These are phyloP conservation scores for Calonectria montana DNA, from an alignment of 2,329 filamentous ascomycete genomes.

Conservation along the genomic window DNA sequence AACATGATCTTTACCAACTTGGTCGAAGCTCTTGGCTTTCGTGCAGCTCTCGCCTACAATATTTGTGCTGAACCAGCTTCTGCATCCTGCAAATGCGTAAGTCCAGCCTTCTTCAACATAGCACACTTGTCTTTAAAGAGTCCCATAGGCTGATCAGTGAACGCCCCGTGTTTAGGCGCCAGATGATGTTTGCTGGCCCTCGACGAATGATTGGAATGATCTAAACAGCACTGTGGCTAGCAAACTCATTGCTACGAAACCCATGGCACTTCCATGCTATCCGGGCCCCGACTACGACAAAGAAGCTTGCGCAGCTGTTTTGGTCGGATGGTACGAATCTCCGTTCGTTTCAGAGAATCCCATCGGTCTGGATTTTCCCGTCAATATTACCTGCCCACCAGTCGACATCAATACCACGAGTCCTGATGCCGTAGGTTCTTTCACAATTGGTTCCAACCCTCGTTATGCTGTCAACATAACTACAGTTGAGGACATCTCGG, in stretches of 20 bases:
- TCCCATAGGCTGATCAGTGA: not conserved
- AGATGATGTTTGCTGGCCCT: not conserved
- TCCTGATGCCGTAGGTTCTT: slow-evolving; percentile 19
- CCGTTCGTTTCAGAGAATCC: not conserved
- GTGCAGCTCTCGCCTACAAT: not conserved
- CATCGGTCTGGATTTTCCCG: not conserved
- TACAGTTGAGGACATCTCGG: not conserved
- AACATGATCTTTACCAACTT: not conserved
- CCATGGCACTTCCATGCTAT: not conserved
- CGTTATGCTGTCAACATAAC: not conserved
- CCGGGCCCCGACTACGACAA: not conserved
- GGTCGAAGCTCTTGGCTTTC: not conserved
- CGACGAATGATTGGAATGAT: not conserved
- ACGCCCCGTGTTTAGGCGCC: not conserved
- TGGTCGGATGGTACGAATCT: not conserved
- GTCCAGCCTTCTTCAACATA: not conserved
- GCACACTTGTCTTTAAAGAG: not conserved
- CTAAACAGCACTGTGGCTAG: not conserved
- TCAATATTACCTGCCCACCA: not conserved
- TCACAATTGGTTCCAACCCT: not conserved
- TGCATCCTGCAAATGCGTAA: not conserved
- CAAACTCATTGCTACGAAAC: not conserved
- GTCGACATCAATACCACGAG: not conserved
- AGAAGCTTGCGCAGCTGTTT: not conserved
- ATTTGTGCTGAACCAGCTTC: not conserved